These are phyloP conservation scores for Trichoderma brevicompactum DNA, from an alignment of 2,329 filamentous ascomycete genomes.

Conservation along the genomic window DNA sequence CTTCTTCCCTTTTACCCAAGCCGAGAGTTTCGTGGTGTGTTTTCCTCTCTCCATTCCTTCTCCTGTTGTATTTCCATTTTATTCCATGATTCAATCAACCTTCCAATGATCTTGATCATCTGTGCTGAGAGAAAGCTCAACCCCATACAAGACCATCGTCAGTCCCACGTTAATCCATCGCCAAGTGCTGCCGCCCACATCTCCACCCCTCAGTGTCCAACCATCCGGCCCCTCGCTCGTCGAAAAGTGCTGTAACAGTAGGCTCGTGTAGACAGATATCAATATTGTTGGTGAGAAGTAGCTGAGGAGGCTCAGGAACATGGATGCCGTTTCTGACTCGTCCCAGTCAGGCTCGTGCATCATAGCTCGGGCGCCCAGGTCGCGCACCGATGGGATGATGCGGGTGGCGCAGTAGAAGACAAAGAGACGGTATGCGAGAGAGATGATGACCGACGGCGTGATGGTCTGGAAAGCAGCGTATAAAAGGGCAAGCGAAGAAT, in stretches of 20 bases:
- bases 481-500: constrained; percentile 82
- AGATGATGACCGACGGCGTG: constrained; percentile 94
- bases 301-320: constrained; percentile 79
- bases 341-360: constrained; percentile 85
- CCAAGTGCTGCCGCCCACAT: constrained; percentile 81
- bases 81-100: constrained; percentile 66
- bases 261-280: constrained; percentile 93
- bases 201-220: constrained; percentile 85
- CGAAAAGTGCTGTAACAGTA: constrained; percentile 94
- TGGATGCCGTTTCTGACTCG: constrained; percentile 80
- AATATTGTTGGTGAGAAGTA: constrained; percentile 96
- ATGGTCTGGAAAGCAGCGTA: constrained; percentile 93
- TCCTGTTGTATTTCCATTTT: neutral
- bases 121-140: constrained; percentile 86
- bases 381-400: constrained; percentile 91
- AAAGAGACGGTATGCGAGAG: constrained; percentile 87
- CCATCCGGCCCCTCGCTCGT: constrained; percentile 71
- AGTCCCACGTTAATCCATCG: constrained; percentile 90
- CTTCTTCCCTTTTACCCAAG: neutral
- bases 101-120: constrained; percentile 95
- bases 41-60: neutral
- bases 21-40: neutral
- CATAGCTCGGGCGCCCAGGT: constrained; percentile 80
- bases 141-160: constrained; percentile 86
- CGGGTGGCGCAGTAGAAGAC: constrained; percentile 95